Percentiles rank a stretch among this genome's conserved stretches.
These are phyloP conservation scores for Lactarius hengduanensis DNA, from an alignment of 768 basidiomycete genomes.

Conservation along the genomic window DNA sequence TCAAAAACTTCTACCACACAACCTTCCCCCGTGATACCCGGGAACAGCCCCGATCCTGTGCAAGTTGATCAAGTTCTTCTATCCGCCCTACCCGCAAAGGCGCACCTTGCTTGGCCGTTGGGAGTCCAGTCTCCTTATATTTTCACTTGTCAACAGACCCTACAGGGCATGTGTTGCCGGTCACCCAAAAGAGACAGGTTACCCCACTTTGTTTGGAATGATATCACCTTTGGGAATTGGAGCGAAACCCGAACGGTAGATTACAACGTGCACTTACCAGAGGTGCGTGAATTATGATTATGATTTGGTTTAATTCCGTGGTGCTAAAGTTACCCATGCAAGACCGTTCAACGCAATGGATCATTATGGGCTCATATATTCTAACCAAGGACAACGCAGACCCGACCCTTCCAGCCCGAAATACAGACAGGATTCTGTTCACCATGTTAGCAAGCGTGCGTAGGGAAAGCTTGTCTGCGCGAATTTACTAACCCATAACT, in stretches of 20 bases:
- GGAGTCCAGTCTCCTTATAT: constrained; percentile 65
- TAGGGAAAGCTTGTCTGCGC: constrained; percentile 26
- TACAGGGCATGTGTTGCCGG: constrained; percentile 53
- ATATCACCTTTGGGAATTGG: constrained; percentile 78
- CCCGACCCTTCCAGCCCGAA: constrained; percentile 58
- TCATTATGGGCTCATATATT: constrained; percentile 84
- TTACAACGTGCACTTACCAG: constrained; percentile 63
- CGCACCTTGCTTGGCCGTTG: constrained; percentile 57
- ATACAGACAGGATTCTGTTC: constrained; percentile 57
- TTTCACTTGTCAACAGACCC: constrained; percentile 71
- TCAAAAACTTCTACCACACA: constrained; percentile 38
- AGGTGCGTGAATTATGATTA: constrained; percentile 43
- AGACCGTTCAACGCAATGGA: constrained; percentile 78
- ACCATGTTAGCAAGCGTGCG: constrained; percentile 75
- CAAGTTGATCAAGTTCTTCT: constrained; percentile 48
- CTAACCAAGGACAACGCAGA: constrained; percentile 62
- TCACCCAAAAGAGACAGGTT: constrained; percentile 50
- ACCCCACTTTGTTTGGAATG: constrained; percentile 73
- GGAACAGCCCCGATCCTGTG: constrained; percentile 18
- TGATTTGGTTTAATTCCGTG: neutral
- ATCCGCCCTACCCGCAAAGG: constrained; percentile 49
- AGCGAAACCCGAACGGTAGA: constrained; percentile 54
- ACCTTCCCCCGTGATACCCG: constrained; percentile 33
- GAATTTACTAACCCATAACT: constrained; percentile 5
- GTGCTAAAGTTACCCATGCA: neutral